Percentiles rank a stretch among this genome's conserved stretches.
These are phyloP conservation scores for Fusarium temperatum DNA, from an alignment of 2,329 filamentous ascomycete genomes.

Conservation along the genomic window DNA sequence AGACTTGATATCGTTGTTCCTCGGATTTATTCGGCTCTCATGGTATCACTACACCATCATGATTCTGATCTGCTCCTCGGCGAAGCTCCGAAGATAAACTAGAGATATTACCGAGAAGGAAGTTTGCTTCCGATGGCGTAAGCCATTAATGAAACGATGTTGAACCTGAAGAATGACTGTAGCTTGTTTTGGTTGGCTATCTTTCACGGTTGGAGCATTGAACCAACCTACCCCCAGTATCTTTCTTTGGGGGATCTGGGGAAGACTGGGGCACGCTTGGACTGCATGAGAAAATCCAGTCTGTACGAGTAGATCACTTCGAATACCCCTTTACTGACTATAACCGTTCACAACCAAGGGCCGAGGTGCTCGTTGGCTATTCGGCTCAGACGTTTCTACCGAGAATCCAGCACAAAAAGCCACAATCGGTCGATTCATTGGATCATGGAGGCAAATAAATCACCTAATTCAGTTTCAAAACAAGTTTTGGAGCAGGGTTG, in stretches of 20 bases:
- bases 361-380: background rate
- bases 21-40: background rate
- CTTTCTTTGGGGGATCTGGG: background rate
- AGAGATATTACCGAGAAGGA: background rate
- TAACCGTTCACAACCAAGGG: background rate
- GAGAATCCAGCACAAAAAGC: background rate
- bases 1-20: background rate
- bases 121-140: background rate
- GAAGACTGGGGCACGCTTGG: background rate
- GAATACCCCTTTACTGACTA: background rate
- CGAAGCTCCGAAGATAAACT: constrained; percentile 20
- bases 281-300: background rate
- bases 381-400: background rate
- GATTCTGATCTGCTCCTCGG: background rate
- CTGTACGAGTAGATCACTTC: background rate
- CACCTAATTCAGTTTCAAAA: background rate
- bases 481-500: background rate
- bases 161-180: background rate
- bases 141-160: background rate
- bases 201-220: background rate
- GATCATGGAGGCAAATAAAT: background rate
- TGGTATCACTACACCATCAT: background rate
- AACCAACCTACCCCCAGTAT: background rate
- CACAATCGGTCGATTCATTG: background rate
- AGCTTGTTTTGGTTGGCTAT: background rate